phyloP scores from a whole-genome alignment of 805 yeast genomes.

The Metschnikowia proteae region DNA sequence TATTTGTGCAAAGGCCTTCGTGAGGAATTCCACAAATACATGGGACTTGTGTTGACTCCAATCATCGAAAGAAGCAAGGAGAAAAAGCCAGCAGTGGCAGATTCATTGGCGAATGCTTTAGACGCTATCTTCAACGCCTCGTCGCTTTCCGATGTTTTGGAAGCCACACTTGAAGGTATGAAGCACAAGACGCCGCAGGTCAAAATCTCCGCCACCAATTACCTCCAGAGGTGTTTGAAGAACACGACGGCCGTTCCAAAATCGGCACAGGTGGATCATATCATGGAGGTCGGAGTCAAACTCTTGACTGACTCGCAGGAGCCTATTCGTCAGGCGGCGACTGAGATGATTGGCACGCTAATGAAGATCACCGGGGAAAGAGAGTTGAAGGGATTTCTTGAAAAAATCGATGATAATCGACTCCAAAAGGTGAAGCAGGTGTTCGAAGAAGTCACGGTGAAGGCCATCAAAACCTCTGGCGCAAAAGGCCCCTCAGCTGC shows the following conservation, averaged over 20 bases:
- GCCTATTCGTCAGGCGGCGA: constrained; percentile 73
- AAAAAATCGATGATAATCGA: constrained; percentile 73
- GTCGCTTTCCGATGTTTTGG: constrained; percentile 53
- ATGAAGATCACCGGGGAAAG: constrained; percentile 81
- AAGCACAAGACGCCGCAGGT: constrained; percentile 81
- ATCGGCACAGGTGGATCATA: constrained; percentile 49
- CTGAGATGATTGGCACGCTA: constrained; percentile 73
- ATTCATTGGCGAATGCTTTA: constrained; percentile 62
- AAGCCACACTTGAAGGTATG: constrained; percentile 56
- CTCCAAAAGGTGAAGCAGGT: constrained; percentile 61
- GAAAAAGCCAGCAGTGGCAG: constrained; percentile 73
- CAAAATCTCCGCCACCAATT: constrained; percentile 65
- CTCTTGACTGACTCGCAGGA: constrained; percentile 81
- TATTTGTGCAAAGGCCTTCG: constrained; percentile 65
- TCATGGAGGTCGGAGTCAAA: constrained; percentile 55
- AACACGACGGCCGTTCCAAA: constrained; percentile 48
- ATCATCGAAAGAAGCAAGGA: constrained; percentile 83
- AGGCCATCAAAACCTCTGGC: constrained; percentile 13
- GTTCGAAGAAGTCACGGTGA: constrained; percentile 53
- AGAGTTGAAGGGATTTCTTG: constrained; percentile 55
- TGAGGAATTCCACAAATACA: constrained; percentile 52
- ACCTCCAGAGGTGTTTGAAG: constrained; percentile 59
- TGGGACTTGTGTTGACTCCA: constrained; percentile 50
- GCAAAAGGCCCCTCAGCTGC: constrained; percentile 3
- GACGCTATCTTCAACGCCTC: constrained; percentile 57